phyloP scores from a whole-genome alignment of 768 basidiomycete species.

The Chalciporus sphaerocephalus region DNA sequence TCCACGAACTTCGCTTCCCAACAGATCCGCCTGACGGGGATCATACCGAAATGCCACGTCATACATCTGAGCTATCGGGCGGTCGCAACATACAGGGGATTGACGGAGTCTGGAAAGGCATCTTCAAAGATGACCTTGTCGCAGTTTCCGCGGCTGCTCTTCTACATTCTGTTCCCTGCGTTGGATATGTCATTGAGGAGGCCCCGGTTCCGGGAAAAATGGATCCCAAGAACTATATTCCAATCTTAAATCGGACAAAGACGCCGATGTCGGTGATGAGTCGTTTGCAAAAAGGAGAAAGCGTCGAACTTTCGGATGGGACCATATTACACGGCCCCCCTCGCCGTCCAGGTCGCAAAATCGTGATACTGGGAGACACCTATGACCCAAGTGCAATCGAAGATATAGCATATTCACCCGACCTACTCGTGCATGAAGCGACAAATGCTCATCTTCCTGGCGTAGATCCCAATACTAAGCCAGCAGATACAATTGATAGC shows the following conservation, averaged over 20 bases:
- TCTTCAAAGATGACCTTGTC: constrained; percentile 53
- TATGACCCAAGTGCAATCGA: constrained; percentile 69
- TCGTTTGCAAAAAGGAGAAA: constrained; percentile 60
- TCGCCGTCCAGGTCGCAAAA: constrained; percentile 63
- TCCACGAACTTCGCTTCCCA: constrained; percentile 75
- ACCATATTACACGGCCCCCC: constrained; percentile 65
- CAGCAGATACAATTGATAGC: constrained; percentile 53
- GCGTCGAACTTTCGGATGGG: constrained; percentile 63
- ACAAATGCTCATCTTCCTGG: constrained; percentile 81
- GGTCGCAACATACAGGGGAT: constrained; percentile 62
- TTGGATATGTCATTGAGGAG: constrained; percentile 75
- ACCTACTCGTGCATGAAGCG: constrained; percentile 82
- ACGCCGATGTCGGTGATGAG: constrained; percentile 66
- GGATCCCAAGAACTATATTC: constrained; percentile 60
- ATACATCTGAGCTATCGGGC: constrained; percentile 48
- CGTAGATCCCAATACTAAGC: constrained; percentile 56
- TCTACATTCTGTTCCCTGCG: constrained; percentile 71
- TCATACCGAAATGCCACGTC: constrained; percentile 42
- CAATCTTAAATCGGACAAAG: constrained; percentile 64
- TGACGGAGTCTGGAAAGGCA: constrained; percentile 60
- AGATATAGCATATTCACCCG: constrained; percentile 56
- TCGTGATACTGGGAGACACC: constrained; percentile 84
- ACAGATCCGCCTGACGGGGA: constrained; percentile 55
- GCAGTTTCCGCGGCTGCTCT: constrained; percentile 77
- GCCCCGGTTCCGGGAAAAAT: constrained; percentile 74